Conservation (phyloP, 2,329 filamentous ascomycete genomes). For the Arthrinium phaeospermum region DNA sequence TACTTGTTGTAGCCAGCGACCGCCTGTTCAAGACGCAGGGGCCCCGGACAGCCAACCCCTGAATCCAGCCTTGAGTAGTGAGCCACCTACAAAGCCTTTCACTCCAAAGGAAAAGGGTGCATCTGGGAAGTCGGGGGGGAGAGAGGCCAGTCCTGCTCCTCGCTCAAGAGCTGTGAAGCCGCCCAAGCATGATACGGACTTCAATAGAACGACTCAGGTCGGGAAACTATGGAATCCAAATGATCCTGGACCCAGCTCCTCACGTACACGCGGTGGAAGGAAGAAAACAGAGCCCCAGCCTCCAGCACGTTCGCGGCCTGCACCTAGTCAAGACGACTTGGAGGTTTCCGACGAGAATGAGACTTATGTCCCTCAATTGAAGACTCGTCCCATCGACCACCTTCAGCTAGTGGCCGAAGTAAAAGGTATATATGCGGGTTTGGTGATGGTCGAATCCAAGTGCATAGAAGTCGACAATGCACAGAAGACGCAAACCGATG, state of each 20-base stretch:
- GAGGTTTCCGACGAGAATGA: not conserved
- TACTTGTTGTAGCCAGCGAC: not conserved
- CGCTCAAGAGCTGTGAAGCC: constrained; percentile 14
- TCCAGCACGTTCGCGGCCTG: not conserved
- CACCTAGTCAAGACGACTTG: not conserved
- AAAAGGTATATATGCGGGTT: constrained; percentile 80
- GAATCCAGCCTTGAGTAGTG: not conserved
- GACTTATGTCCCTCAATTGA: constrained; percentile 32
- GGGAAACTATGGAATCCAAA: constrained; percentile 16
- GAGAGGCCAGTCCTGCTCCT: not conserved
- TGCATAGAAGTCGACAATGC: constrained; percentile 82
- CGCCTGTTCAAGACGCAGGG: not conserved
- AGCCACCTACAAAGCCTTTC: not conserved
- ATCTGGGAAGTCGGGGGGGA: not conserved
- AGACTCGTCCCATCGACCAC: constrained; percentile 68
- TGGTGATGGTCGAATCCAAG: constrained; percentile 86
- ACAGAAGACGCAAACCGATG: constrained; percentile 51
- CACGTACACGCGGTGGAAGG: not conserved
- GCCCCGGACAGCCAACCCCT: not conserved
- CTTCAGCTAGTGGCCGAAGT: constrained; percentile 83
- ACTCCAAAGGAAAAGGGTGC: not conserved
- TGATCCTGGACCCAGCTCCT: not conserved
- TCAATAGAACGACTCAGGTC: not conserved
- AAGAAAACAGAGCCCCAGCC: not conserved
- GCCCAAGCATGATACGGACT: not conserved